These are phyloP conservation scores for Senna siamea DNA, from an alignment of 306 rosid genomes.

Conservation along the genomic window DNA sequence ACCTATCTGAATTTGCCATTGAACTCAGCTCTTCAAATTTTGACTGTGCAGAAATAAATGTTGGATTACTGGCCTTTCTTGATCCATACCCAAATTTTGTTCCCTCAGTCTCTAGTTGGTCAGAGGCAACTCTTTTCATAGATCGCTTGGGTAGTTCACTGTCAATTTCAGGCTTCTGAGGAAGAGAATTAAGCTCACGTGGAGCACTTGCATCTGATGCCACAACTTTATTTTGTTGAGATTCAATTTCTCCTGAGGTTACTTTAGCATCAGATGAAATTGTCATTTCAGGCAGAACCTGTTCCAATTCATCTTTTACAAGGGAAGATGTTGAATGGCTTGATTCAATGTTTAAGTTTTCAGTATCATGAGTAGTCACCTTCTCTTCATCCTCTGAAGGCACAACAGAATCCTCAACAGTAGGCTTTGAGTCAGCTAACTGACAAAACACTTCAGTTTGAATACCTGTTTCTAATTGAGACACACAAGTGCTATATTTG, in stretches of 20 bases:
- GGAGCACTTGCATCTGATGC: slow-evolving; percentile 44
- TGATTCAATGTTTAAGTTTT: slow-evolving; percentile 53
- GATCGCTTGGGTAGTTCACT: slow-evolving; percentile 58
- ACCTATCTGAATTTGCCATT: slow-evolving; percentile 47
- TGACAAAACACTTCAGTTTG: slow-evolving; percentile 48
- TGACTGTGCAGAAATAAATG: slow-evolving; percentile 73
- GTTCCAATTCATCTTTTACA: slow-evolving; percentile 49
- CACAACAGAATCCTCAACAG: slow-evolving; percentile 41
- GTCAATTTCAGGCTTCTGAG: slow-evolving; percentile 54
- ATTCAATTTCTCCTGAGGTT: slow-evolving; percentile 41
- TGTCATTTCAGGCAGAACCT: slow-evolving; percentile 46
- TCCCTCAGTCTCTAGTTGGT: slow-evolving; percentile 74
- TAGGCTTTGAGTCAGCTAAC: slow-evolving; percentile 50
- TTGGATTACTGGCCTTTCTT: slow-evolving; percentile 67
- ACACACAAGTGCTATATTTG: slow-evolving; percentile 36
- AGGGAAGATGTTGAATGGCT: slow-evolving; percentile 43
- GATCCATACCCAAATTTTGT: slow-evolving; percentile 61
- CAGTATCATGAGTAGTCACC: slow-evolving; percentile 46
- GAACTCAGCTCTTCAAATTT: slow-evolving; percentile 75
- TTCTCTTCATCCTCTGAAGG: slow-evolving; percentile 71
- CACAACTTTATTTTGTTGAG: slow-evolving; percentile 39
- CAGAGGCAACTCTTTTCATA: slow-evolving; percentile 60
- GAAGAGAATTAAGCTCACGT: slow-evolving; percentile 46
- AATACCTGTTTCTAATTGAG: slow-evolving; percentile 45
- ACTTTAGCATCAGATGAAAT: slow-evolving; percentile 47